Percentiles rank a stretch among this genome's conserved stretches.
Evolutionary conservation across 2,329 filamentous ascomycete species (phyloP).

Genomic region (Sodiomyces alkalinus): DNA sequence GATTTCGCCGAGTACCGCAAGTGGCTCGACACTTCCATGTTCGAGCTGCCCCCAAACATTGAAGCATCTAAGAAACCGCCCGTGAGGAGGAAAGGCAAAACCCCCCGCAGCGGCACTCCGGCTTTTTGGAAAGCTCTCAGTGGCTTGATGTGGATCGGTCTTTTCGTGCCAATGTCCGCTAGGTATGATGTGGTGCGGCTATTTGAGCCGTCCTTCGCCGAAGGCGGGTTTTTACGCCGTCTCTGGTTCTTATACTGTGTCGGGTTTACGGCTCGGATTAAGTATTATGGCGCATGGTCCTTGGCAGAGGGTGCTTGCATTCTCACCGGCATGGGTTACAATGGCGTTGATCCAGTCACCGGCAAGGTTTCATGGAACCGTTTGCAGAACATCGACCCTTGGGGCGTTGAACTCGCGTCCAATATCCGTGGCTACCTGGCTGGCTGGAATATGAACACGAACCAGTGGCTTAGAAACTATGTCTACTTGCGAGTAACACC

Average conservation of each 20-base stretch:
- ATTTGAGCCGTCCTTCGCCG: conserved; percentile 49
- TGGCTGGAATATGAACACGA: conserved; percentile 98
- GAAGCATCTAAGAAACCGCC: conserved; percentile 75
- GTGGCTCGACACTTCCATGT: conserved; percentile 92
- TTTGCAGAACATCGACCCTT: conserved; percentile 76
- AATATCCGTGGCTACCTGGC: conserved; percentile 87
- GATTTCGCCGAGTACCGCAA: conserved; percentile 85
- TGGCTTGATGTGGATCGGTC: conserved; percentile 65
- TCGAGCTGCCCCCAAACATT: conserved; percentile 66
- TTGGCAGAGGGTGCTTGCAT: conserved; percentile 92
- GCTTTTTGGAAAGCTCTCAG: conserved; percentile 60
- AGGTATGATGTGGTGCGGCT: conserved; percentile 51
- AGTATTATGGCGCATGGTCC: conserved; percentile 95
- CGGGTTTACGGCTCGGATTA: conserved; percentile 65
- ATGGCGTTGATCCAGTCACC: conserved; percentile 72
- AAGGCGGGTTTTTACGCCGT: conserved; percentile 54
- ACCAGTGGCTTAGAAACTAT: conserved; percentile 91
- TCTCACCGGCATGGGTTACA: conserved; percentile 83
- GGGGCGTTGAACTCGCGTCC: conserved; percentile 75
- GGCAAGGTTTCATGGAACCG: conserved; percentile 80
- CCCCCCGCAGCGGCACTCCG: conserved; percentile 78
- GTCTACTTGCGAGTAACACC: conserved; percentile 91
- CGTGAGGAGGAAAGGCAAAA: conserved; percentile 79
- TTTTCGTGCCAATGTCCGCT: conserved; percentile 58
- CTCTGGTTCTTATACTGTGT: conserved; percentile 75